Percentiles rank a stretch among this genome's conserved stretches.
phyloP scores from a whole-genome alignment of 1,284 basidiomycete genomes.

The Mycosarcoma maydis region DNA sequence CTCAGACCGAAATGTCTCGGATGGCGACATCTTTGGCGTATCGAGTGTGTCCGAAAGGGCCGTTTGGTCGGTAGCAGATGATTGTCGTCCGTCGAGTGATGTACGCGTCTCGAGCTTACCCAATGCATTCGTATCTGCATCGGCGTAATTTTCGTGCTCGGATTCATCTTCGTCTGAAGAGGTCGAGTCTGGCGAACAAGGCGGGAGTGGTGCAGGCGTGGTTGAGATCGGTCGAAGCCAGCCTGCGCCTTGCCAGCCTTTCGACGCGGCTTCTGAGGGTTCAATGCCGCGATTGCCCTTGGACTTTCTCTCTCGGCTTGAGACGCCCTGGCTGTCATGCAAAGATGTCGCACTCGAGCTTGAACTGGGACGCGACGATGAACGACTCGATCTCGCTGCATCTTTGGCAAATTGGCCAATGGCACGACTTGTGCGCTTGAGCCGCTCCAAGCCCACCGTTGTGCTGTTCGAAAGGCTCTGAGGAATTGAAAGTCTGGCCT shows the following conservation, averaged over 20 bases:
- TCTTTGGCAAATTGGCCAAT: slow-evolving; percentile 38
- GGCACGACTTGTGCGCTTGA: slow-evolving; percentile 27
- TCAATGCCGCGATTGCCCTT: slow-evolving; percentile 41
- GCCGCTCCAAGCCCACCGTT: slow-evolving; percentile 36
- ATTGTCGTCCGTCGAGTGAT: slow-evolving; percentile 24
- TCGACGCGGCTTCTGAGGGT: slow-evolving; percentile 37
- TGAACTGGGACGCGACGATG: slow-evolving; percentile 13
- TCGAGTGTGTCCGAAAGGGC: slow-evolving; percentile 5
- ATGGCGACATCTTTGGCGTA: slow-evolving; percentile 2
- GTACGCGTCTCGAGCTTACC: slow-evolving; percentile 7
- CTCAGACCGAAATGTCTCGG: not conserved
- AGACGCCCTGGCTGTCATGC: slow-evolving; percentile 16
- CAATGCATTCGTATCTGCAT: slow-evolving; percentile 2
- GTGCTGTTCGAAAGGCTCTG: slow-evolving; percentile 32
- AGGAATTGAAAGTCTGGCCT: slow-evolving; percentile 30
- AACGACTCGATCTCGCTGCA: slow-evolving; percentile 10
- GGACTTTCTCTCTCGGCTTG: slow-evolving; percentile 14
- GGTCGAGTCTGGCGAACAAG: slow-evolving; percentile 6
- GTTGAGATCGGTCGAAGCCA: slow-evolving; percentile 41
- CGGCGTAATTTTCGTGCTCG: slow-evolving; percentile 9
- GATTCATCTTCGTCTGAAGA: slow-evolving; percentile 12
- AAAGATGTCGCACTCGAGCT: slow-evolving; percentile 1
- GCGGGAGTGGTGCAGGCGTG: slow-evolving; percentile 16
- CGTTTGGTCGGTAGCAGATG: slow-evolving; percentile 23
- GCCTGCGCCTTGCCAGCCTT: slow-evolving; percentile 48